phyloP scores from a whole-genome alignment of 352 stramenopile species.

The Globisporangium irregulare region DNA sequence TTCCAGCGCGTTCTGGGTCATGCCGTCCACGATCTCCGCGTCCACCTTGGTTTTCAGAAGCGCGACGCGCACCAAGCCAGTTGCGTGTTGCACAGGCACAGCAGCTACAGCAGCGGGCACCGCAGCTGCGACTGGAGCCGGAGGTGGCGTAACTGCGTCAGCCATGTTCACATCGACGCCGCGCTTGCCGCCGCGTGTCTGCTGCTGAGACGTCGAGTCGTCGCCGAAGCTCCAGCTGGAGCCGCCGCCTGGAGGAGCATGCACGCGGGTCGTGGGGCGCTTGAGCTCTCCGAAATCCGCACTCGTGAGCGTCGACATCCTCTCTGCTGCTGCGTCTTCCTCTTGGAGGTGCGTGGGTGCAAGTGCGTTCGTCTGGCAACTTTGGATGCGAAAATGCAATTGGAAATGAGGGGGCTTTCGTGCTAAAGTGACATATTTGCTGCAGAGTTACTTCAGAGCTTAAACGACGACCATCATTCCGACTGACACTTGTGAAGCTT shows the following conservation, averaged over 20 bases:
- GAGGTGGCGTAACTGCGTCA: background rate
- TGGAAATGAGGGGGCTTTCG: constrained; percentile 1
- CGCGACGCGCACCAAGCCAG: constrained; percentile 44
- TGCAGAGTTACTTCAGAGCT: constrained; percentile 1
- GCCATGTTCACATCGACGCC: constrained; percentile 3
- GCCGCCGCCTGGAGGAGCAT: constrained; percentile 71
- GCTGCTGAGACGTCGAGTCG: constrained; percentile 20
- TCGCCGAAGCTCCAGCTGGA: constrained; percentile 77
- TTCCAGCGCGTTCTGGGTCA: constrained; percentile 64
- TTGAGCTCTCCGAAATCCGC: constrained; percentile 82
- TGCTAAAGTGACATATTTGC: background rate
- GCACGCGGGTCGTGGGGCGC: constrained; percentile 77
- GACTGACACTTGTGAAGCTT: background rate
- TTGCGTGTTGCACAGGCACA: constrained; percentile 5
- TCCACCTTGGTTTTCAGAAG: constrained; percentile 77
- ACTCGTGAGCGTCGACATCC: constrained; percentile 84
- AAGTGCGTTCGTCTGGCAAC: background rate
- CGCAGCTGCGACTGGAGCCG: constrained; percentile 21
- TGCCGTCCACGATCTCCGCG: constrained; percentile 64
- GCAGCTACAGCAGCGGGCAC: constrained; percentile 9
- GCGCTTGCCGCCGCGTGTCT: constrained; percentile 18
- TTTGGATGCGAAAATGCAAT: background rate
- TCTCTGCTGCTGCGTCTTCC: background rate
- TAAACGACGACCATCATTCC: background rate
- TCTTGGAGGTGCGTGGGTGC: background rate